Base-by-base conservation (phyloP, 169 alveolate genomes). In the Prorocentrum cordatum region DNA sequence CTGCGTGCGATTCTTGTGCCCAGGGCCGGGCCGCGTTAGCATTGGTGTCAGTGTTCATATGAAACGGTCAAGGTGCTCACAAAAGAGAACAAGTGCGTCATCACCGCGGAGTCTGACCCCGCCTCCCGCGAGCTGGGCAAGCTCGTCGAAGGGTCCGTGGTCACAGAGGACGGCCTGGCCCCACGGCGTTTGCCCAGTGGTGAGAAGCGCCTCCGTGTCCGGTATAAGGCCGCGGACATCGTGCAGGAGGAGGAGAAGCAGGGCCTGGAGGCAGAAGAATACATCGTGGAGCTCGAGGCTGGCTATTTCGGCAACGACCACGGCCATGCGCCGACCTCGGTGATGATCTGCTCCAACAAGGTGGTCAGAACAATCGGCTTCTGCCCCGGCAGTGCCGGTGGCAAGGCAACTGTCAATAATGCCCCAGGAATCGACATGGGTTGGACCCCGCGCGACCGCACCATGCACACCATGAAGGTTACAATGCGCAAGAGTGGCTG, bases 11-110 rank as follows among this genome's bases (percentile, higher is more conserved):
- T n/a, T n/a, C n/a, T n/a, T n/a, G n/a, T n/a, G n/a, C n/a, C n/a
- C n/a, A n/a, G n/a, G n/a, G n/a, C n/a, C n/a, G n/a, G n/a, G n/a
- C n/a, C n/a, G n/a, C n/a, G n/a, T n/a, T n/a, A n/a, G n/a, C n/a
- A n/a, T n/a, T n/a, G n/a, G n/a, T n/a, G n/a, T n/a, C n/a, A n/a
- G n/a, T n/a, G n/a, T n/a, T n/a, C n/a, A n/a, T n/a, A n/a, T n/a
- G n/a, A n/a, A n/a, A n/a, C n/a, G n/a, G n/a, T n/a, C n/a, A n/a
- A 77, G 88, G 88, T 77, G 59, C 75, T 77, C 39, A 77, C 88
- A 4, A 77, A 77, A 26, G 88, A 77, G 33, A 77, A 77, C 54
- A 75, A 64, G 16, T 31, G 54, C 39, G 62, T 77, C 9, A 75
- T 77, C 31, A 58, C 35, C 0, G 88, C 88, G 26, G 88, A 77